Percentiles rank a stretch among this genome's conserved stretches.
These are phyloP conservation scores for Blastocystis sp. DNA, from an alignment of 352 stramenopile genomes.

Conservation along the genomic window DNA sequence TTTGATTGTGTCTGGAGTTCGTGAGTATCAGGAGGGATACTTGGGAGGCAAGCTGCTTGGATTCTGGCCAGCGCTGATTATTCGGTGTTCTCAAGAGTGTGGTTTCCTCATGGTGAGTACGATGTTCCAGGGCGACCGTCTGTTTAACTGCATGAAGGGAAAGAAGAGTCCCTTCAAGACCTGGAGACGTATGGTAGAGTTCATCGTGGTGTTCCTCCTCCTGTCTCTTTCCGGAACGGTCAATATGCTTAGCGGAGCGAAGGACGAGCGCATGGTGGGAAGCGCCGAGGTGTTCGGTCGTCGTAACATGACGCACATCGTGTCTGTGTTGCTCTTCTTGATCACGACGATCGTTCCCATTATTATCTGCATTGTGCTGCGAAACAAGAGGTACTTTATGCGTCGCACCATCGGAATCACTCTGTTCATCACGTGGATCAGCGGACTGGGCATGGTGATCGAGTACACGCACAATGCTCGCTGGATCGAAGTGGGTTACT, in stretches of 20 bases:
- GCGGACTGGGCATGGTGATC: background rate
- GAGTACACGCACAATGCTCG: conserved; percentile 10
- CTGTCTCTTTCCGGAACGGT: background rate
- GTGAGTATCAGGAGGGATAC: conserved; percentile 23
- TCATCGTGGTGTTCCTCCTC: background rate
- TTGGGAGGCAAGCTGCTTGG: background rate
- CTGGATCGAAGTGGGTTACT: conserved; percentile 18
- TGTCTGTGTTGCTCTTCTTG: conserved; percentile 5
- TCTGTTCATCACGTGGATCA: conserved; percentile 7
- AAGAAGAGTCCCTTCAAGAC: background rate
- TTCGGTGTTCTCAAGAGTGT: conserved; percentile 17
- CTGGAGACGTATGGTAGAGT: background rate
- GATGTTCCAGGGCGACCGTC: background rate
- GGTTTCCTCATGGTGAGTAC: background rate
- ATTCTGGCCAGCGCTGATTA: conserved; percentile 7
- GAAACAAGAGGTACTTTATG: conserved; percentile 1
- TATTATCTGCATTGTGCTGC: background rate
- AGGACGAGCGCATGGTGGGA: background rate
- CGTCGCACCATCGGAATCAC: background rate
- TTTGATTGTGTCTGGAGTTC: background rate
- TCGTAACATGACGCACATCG: conserved; percentile 30
- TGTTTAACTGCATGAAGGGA: conserved; percentile 36
- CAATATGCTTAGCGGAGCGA: background rate
- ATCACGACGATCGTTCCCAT: conserved; percentile 19
- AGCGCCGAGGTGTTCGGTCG: background rate